Conservation (phyloP, 192 early-diverging fungal species). For the Backusella morwellensis region DNA sequence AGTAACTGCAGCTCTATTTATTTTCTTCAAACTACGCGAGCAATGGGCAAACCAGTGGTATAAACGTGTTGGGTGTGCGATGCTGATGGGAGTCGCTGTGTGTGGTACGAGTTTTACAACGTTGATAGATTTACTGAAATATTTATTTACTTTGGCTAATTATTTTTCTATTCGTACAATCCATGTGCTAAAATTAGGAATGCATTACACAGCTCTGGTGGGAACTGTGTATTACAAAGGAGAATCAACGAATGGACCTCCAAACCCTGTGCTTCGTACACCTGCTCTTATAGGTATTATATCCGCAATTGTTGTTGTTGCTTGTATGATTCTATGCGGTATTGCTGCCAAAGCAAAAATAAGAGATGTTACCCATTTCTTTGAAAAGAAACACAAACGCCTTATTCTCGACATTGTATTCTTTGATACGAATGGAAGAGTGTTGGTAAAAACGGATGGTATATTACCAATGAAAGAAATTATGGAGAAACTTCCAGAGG, state of each 20-base stretch:
- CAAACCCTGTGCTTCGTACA: slow-evolving; percentile 3
- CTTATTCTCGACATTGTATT: slow-evolving; percentile 32
- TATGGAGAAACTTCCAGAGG: slow-evolving; percentile 1
- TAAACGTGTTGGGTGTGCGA: slow-evolving; percentile 45
- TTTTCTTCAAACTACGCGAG: slow-evolving; percentile 49
- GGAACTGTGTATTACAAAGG: slow-evolving; percentile 35
- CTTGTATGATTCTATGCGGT: slow-evolving; percentile 15
- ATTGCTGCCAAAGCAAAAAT: neutral
- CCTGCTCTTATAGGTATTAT: slow-evolving; percentile 22
- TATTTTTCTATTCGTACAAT: neutral
- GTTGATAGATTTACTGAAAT: neutral
- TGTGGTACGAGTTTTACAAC: slow-evolving; percentile 29
- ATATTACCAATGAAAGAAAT: slow-evolving; percentile 38
- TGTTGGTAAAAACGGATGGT: slow-evolving; percentile 38
- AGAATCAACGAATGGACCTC: neutral
- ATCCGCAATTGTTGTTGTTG: slow-evolving; percentile 23
- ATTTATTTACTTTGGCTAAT: neutral
- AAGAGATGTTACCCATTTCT: neutral
- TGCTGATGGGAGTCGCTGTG: slow-evolving; percentile 43
- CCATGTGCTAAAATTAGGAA: slow-evolving; percentile 18
- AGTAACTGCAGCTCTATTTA: slow-evolving; percentile 37
- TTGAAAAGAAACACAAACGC: slow-evolving; percentile 18
- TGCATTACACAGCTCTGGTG: slow-evolving; percentile 38
- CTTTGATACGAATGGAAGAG: slow-evolving; percentile 33
- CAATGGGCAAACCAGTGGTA: slow-evolving; percentile 45